Evolutionary conservation across 192 early-diverging fungal species (phyloP).

Genomic region (Rhizophagus clarus): DNA sequence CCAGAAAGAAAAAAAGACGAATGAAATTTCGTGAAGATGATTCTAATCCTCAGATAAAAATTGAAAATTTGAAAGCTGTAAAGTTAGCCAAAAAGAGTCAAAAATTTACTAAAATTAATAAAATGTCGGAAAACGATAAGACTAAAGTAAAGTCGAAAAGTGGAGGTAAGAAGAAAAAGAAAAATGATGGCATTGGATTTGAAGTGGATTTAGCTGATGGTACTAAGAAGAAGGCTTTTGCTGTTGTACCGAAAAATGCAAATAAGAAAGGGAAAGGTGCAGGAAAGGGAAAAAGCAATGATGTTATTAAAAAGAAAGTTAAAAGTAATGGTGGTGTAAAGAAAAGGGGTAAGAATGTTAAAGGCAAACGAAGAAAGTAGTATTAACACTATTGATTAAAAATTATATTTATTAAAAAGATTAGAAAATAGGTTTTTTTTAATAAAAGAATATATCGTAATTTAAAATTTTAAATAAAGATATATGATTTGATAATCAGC

Average conservation of each 20-base stretch:
- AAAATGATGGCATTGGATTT: conserved; percentile 36
- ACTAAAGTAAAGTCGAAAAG: conserved; percentile 31
- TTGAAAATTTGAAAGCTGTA: conserved; percentile 43
- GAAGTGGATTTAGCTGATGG: conserved; percentile 45
- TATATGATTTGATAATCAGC: too few relatives aligned
- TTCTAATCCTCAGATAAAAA: conserved; percentile 45
- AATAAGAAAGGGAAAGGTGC: conserved; percentile 37
- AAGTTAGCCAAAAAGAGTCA: conserved; percentile 53
- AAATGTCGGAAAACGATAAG: conserved; percentile 30
- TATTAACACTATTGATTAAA: too few relatives aligned
- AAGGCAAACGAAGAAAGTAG: background rate
- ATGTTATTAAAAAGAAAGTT: background rate
- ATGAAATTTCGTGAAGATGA: conserved; percentile 47
- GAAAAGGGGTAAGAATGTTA: background rate
- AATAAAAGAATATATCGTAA: too few relatives aligned
- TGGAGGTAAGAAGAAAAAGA: conserved; percentile 2
- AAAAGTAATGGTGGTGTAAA: background rate
- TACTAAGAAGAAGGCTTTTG: conserved; percentile 42
- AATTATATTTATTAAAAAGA: too few relatives aligned
- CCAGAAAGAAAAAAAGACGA: conserved; percentile 49
- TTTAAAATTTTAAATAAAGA: too few relatives aligned
- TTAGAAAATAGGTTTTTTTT: too few relatives aligned
- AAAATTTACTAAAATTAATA: conserved; percentile 42
- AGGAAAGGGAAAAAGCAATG: conserved; percentile 34
- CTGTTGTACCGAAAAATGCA: conserved; percentile 42